Evolutionary conservation across 163 green algal species (phyloP).

Genomic region (Coccomyxa subellipsoidea): DNA sequence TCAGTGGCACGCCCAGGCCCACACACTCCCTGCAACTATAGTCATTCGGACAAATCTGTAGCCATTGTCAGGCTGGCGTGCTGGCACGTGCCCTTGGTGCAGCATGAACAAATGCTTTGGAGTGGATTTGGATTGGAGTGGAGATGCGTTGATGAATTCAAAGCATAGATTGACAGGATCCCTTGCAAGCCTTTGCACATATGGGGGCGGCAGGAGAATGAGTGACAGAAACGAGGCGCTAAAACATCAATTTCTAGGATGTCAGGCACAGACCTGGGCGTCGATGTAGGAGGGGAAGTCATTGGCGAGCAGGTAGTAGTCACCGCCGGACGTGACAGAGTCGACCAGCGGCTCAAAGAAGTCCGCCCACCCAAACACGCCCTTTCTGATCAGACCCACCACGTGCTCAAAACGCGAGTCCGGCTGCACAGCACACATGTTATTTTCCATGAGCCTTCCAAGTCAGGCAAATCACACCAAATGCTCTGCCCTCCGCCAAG

Average conservation of each 20-base stretch:
- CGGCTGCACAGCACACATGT: constrained; percentile 15
- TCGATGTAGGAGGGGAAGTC: constrained; percentile 94
- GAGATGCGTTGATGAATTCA: no score
- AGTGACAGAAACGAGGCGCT: no score
- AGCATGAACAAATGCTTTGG: no score
- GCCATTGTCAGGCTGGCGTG: no score
- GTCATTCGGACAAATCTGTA: no score
- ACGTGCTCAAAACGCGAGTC: constrained; percentile 79
- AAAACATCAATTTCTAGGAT: background rate
- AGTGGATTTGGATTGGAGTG: no score
- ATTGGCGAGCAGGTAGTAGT: constrained; percentile 98
- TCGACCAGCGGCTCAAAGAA: constrained; percentile 91
- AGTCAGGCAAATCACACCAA: background rate
- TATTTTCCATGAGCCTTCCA: background rate
- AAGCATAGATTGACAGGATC: no score
- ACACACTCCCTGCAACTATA: no score
- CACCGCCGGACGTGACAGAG: constrained; percentile 66
- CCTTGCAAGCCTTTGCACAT: no score
- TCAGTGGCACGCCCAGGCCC: no score
- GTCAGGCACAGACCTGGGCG: constrained; percentile 58
- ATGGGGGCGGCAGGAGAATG: no score
- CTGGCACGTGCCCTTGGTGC: no score
- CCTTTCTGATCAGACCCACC: constrained; percentile 80
- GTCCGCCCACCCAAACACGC: constrained; percentile 93
- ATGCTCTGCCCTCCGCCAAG: background rate